Base-by-base conservation (phyloP, 1,284 basidiomycete genomes). In the Irpex sp. region DNA sequence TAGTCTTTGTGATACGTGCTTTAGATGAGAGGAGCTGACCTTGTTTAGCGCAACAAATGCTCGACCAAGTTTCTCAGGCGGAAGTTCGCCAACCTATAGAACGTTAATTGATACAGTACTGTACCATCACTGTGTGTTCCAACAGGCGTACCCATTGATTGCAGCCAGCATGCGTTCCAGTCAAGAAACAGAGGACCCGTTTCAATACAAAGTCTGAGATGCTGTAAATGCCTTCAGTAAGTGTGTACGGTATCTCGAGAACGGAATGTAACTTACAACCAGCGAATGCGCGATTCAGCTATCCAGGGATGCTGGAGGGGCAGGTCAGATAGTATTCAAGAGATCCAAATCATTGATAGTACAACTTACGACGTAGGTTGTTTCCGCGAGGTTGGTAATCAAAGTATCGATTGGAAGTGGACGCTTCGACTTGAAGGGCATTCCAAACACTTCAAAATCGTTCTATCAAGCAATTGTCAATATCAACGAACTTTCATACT, bases 101-200 rank as follows among this genome's bases (percentile, higher is more conserved):
- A n/a, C n/a, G n/a, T n/a, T n/a, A n/a, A n/a, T n/a, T n/a, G n/a
- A n/a, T n/a, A n/a, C n/a, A n/a, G n/a, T n/a, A n/a, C n/a, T n/a
- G n/a, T n/a, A n/a, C n/a, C n/a, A n/a, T n/a, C n/a, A n/a, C n/a
- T n/a, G n/a, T n/a, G n/a, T n/a, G n/a, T n/a, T n/a, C n/a, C n/a
- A n/a, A n/a, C n/a, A n/a, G n/a, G n/a, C n/a, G 31, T 69, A 79
- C 84, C 85, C 86, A 89, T 78, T 89, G 87, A 67, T 87, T 87
- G 70, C 86, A 88, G 6, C 87, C 86, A 4, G 85, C 84, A 69
- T 80, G 79, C 0, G 85, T 79, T 64, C 86, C 86, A 0, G 87
- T 88, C 61, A 89, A 70, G 40, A 85, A 67, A 85, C 85, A 88
- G 26, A 89, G 71, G 0, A 89, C 76, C 7, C 81, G 77, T 68